Evolutionary conservation across 1,139 yeast genomes (phyloP).

Genomic region (Blastobotrys buckinghamii): DNA sequence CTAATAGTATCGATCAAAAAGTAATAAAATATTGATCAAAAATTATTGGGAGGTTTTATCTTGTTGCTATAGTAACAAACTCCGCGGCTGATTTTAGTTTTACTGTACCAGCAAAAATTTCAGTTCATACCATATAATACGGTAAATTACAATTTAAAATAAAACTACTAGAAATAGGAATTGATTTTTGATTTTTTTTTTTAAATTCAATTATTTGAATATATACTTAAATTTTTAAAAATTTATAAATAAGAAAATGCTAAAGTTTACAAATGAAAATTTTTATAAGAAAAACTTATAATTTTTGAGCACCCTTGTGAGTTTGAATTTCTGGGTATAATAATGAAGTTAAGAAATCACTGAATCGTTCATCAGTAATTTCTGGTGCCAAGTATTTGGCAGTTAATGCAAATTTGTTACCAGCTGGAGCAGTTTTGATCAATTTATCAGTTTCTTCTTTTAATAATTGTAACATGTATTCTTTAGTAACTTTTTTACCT

Average conservation of each 20-base stretch:
- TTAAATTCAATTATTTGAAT: too few relatives aligned
- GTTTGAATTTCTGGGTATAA: conserved; percentile 33
- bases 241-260: not conserved
- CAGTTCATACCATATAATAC: too few relatives aligned
- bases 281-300: conserved; percentile 19
- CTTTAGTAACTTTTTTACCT: conserved; percentile 53
- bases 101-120: too few relatives aligned
- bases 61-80: too few relatives aligned
- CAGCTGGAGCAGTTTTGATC: conserved; percentile 47
- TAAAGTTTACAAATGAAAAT: not conserved
- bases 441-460: conserved; percentile 59
- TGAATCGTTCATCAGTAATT: conserved; percentile 58
- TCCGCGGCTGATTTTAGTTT: too few relatives aligned
- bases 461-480: conserved; percentile 50
- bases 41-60: too few relatives aligned
- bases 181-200: not conserved
- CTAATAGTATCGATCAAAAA: not conserved
- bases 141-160: not conserved
- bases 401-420: conserved; percentile 46
- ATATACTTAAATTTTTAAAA: not conserved
- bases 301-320: conserved; percentile 20
- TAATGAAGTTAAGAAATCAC: conserved; percentile 54
- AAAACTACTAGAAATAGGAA: not conserved
- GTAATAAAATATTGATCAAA: not conserved
- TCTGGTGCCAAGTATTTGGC: conserved; percentile 59